These are phyloP conservation scores for Polytolypa hystricis DNA, from an alignment of 2,329 filamentous ascomycete genomes.

Conservation along the genomic window DNA sequence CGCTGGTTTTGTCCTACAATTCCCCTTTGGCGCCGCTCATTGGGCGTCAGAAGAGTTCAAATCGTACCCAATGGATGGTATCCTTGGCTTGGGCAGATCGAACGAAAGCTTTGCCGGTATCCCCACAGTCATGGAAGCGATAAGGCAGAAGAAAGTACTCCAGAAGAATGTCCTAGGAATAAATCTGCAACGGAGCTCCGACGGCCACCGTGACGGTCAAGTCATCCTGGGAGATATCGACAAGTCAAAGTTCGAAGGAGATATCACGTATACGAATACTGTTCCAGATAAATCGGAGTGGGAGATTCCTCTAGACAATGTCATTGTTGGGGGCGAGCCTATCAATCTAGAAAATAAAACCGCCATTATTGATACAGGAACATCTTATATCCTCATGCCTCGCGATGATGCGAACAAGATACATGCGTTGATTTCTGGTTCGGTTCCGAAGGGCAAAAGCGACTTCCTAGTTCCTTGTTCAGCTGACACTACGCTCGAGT, in stretches of 20 bases:
- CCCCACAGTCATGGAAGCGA: slow-evolving; percentile 56
- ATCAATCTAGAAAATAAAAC: slow-evolving; percentile 43
- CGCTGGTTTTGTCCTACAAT: slow-evolving; percentile 48
- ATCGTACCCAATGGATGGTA: slow-evolving; percentile 76
- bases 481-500: slow-evolving; percentile 47
- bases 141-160: slow-evolving; percentile 48
- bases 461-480: slow-evolving; percentile 66
- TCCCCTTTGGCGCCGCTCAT: slow-evolving; percentile 59
- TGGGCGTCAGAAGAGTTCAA: slow-evolving; percentile 63
- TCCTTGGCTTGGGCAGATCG: slow-evolving; percentile 63
- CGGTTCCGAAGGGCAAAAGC: slow-evolving; percentile 41
- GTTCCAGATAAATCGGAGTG: slow-evolving; percentile 49
- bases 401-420: slow-evolving; percentile 53
- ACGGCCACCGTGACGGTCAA: slow-evolving; percentile 60
- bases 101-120: slow-evolving; percentile 38
- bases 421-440: slow-evolving; percentile 56
- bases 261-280: slow-evolving; percentile 55
- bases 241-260: slow-evolving; percentile 53
- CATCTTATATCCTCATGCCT: slow-evolving; percentile 67
- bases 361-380: slow-evolving; percentile 76
- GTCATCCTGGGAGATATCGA: slow-evolving; percentile 67
- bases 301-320: slow-evolving; percentile 60
- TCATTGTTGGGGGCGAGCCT: slow-evolving; percentile 49
- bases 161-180: slow-evolving; percentile 59
- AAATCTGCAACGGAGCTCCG: slow-evolving; percentile 54